phyloP scores from a whole-genome alignment of 1,139 yeast genomes.

The Groenewaldozyma auringiensis region DNA sequence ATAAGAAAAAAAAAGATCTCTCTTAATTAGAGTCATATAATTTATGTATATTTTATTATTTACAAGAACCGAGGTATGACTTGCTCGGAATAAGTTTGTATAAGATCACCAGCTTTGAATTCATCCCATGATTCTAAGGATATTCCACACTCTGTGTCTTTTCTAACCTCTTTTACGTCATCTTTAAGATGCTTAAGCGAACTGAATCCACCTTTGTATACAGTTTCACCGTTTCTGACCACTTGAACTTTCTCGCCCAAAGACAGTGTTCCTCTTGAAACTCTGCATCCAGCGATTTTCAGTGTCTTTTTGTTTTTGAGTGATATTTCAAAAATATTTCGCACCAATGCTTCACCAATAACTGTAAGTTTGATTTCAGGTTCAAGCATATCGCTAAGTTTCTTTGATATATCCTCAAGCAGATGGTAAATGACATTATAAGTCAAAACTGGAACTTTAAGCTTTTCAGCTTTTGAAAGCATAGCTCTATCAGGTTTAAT shows the following conservation, averaged over 20 bases:
- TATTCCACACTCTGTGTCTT: slow-evolving; percentile 88
- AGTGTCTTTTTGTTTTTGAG: slow-evolving; percentile 40
- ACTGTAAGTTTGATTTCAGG: slow-evolving; percentile 66
- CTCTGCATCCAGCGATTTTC: slow-evolving; percentile 83
- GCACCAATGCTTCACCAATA: slow-evolving; percentile 60
- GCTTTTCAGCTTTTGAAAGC: slow-evolving; percentile 49
- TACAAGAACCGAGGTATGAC: slow-evolving; percentile 62
- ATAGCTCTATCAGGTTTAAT: slow-evolving; percentile 61
- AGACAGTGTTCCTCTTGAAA: slow-evolving; percentile 59
- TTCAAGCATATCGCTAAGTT: slow-evolving; percentile 51
- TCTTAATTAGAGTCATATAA: neutral
- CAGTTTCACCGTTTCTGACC: slow-evolving; percentile 40
- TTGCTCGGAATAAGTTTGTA: slow-evolving; percentile 68
- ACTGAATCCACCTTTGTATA: slow-evolving; percentile 63
- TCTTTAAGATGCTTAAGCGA: slow-evolving; percentile 80
- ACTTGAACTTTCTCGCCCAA: slow-evolving; percentile 58
- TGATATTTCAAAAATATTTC: slow-evolving; percentile 65
- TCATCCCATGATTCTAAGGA: slow-evolving; percentile 62
- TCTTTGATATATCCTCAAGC: slow-evolving; percentile 72
- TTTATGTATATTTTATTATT: slow-evolving; percentile 7
- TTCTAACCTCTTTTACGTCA: slow-evolving; percentile 67
- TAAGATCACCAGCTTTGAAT: slow-evolving; percentile 66
- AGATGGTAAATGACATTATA: slow-evolving; percentile 82
- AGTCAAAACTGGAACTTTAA: slow-evolving; percentile 52
- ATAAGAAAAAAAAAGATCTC: neutral